phyloP scores from a whole-genome alignment of 2,329 filamentous ascomycete genomes.

The Fusarium tuaranense region DNA sequence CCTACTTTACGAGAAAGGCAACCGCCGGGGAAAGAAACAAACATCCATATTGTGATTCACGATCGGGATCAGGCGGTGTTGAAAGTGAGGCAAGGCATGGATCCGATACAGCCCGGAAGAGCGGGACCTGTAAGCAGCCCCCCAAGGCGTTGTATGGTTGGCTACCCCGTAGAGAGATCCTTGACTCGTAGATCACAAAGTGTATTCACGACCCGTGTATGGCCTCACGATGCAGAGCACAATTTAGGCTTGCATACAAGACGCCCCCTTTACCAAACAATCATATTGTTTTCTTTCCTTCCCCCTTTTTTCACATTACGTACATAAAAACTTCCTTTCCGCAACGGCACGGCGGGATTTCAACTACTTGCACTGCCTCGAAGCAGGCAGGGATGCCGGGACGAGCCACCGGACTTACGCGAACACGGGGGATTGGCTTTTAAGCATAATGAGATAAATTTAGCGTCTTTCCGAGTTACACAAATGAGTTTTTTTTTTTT shows the following conservation, averaged over 20 bases:
- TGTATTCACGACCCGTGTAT: background rate
- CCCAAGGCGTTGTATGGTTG: background rate
- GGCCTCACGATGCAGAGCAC: background rate
- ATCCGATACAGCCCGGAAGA: background rate
- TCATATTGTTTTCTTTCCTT: background rate
- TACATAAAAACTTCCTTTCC: background rate
- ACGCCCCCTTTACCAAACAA: background rate
- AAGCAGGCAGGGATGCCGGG: background rate
- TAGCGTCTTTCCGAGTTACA: background rate
- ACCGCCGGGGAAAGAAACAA: background rate
- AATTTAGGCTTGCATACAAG: background rate
- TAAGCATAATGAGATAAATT: background rate
- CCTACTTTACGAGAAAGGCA: background rate
- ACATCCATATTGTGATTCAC: background rate
- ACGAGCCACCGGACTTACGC: background rate
- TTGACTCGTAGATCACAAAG: background rate
- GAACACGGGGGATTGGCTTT: background rate
- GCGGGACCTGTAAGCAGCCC: background rate
- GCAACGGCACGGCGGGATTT: background rate
- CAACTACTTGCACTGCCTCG: background rate
- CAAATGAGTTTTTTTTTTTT: background rate
- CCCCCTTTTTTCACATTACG: background rate
- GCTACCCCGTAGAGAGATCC: background rate
- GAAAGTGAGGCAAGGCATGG: background rate
- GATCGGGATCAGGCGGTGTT: background rate